Conservation (phyloP, 2,329 filamentous ascomycete genomes). For the Diplodia intermedia region DNA sequence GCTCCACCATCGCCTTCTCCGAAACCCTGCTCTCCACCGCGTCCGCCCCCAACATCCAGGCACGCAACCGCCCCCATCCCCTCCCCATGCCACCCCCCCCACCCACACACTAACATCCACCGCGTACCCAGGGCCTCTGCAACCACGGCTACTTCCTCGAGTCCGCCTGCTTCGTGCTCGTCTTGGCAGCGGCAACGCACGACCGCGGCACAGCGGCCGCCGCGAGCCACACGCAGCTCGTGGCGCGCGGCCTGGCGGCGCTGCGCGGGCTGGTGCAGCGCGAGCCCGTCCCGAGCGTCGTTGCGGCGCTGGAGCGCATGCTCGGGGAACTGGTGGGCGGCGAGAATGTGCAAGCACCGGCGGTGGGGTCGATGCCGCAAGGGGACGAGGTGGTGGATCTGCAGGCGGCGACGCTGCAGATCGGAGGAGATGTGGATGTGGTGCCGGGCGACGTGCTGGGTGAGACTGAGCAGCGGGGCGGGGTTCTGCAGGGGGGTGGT, state of each 20-base stretch:
- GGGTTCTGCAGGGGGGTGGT: too few species aligned
- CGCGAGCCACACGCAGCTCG: background rate
- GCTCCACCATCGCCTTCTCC: background rate
- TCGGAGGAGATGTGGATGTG: too few species aligned
- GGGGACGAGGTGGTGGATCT: too few species aligned
- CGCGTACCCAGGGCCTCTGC: constrained; percentile 12
- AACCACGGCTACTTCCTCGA: constrained; percentile 25
- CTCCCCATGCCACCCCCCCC: too few species aligned
- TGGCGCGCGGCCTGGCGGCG: background rate
- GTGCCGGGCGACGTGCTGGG: background rate
- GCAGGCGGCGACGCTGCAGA: too few species aligned
- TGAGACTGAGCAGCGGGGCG: background rate
- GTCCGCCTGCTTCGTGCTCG: constrained; percentile 22
- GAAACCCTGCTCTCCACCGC: background rate
- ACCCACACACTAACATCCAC: too few species aligned
- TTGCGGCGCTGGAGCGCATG: constrained; percentile 12
- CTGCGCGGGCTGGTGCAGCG: constrained; percentile 7
- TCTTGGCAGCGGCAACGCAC: background rate
- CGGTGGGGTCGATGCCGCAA: too few species aligned
- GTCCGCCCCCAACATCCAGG: background rate
- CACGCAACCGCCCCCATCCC: background rate
- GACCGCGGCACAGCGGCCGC: background rate
- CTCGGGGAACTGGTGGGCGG: background rate
- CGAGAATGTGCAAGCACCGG: too few species aligned
- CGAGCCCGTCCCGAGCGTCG: constrained; percentile 23